Evolutionary conservation across 371 early-diverging fungal species (phyloP), one percentile per base, ranked within the genome.

Genomic region (Mortierella sp.): DNA sequence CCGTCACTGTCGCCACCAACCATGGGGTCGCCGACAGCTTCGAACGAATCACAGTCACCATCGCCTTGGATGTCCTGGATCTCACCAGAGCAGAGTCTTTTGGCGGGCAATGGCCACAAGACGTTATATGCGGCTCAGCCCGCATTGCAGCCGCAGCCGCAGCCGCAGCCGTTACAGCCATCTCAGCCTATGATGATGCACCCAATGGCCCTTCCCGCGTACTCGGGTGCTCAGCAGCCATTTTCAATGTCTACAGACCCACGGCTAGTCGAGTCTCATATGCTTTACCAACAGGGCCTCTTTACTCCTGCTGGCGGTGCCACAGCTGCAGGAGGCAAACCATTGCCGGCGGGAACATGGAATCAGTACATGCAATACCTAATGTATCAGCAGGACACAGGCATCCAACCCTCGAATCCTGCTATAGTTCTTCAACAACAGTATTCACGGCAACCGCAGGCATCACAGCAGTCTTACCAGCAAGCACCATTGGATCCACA

Each of bases 341-440:
- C 8, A 16, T 40, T 48, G 21, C 46, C 55, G 24, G 37, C 22
- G 2, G 59, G 34, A 12, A 47, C 71, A 24, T 70, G 71, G 64
- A 63, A 46, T 14, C 71, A 70, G 41, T 59, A 63, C 13, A 44
- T 63, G 52, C 63, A 70, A 50, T 70, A 63, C 31, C n/a, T 70
- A n/a, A 27, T 60, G 22, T 37, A 58, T 28, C 63, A 58, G 29
- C 57, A 55, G 48, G 54, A 58, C n/a, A 7, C 2, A 24, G 31
- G 34, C 21, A 3, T 43, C 22, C 44, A 54, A 10, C 45, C 40
- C 34, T 19, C 17, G 16, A 14, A 54, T 49, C 51, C 6, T 28
- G 24, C 19, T 9, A 45, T 45, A 10, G 17, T 22, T 47, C 62
- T 37, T 19, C 57, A 50, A 19, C 41, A 41, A 14, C 43, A 39